Base-by-base conservation (phyloP, 2,329 filamentous ascomycete species). In the Aspergillus sp. region DNA sequence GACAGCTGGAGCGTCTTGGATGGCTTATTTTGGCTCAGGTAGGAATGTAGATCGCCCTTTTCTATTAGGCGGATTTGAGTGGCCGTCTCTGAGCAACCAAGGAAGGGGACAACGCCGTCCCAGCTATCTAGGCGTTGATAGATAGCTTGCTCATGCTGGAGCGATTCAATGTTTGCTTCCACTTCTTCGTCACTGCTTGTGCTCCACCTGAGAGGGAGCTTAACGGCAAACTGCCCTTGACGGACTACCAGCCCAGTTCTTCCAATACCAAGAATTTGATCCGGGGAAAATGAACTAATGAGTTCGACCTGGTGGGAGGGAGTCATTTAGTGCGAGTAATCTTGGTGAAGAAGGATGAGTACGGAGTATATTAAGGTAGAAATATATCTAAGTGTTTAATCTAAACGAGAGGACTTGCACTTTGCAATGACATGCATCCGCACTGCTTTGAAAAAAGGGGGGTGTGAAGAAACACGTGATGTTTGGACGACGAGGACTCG, bases 131-230 rank as follows among this genome's bases (percentile, higher is more conserved):
- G 41, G 13, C 56, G 56, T 9, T 31, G 15, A 31, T 61, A 61
- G n/a, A 57, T 53, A 23, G 38, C 4, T 43, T 61, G 53, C 34
- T 64, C 61, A 54, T 55, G 49, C 30, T 58, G 58, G 50, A 64
- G 22, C 13, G 46, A 54, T 54, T 55, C 54, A 11, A 61, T 54
- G 15, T 64, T 61, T 48, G 31, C 54, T 55, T 55, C 45, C n/a
- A 60, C 43, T 25, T 59, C 58, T 49, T 58, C 54, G 8, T 57
- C 57, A 38, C 34, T 59, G 41, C 50, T 61, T 30, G 22, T 48
- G 48, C 28, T 50, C 54, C 34, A 59, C 13, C 22, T 49, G 22
- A 58, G 48, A 50, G 59, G 54, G 4, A 62, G 19, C 43, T 62
- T 58, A 31, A 62, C n/a, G 43, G 49, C 54, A 50, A 47, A 8